Percentiles rank a stretch among this genome's conserved stretches.
These are phyloP conservation scores for Papiliotrema nemorosa DNA, from an alignment of 1,284 basidiomycete species.

Conservation along the genomic window DNA sequence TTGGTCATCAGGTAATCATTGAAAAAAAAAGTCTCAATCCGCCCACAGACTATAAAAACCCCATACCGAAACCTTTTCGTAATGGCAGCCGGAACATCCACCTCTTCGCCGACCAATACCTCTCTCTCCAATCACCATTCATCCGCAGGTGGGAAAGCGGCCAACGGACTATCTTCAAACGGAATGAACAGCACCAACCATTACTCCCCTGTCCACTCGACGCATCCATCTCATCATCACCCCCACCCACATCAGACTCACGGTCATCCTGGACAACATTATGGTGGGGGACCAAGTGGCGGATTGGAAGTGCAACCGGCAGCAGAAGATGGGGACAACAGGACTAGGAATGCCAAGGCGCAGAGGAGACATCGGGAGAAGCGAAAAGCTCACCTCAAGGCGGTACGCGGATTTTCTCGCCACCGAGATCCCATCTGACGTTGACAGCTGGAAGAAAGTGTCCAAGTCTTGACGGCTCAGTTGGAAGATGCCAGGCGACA, in stretches of 20 bases:
- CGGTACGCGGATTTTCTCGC: constrained; percentile 54
- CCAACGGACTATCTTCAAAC: not conserved
- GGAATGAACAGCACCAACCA: not conserved
- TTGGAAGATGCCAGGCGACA: constrained; percentile 43
- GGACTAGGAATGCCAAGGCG: constrained; percentile 72
- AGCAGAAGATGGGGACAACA: constrained; percentile 45
- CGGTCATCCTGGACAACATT: no score
- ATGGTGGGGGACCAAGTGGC: not conserved
- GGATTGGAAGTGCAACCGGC: constrained; percentile 10
- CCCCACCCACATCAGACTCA: no score
- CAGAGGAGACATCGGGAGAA: constrained; percentile 88
- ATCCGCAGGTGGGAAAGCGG: not conserved
- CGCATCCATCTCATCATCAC: no score
- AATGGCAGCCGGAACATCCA: not conserved
- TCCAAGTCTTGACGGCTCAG: constrained; percentile 34
- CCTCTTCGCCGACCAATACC: no score
- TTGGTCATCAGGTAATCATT: no score
- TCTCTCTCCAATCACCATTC: not conserved
- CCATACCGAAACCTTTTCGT: not conserved
- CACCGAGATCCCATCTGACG: not conserved
- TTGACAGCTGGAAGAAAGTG: constrained; percentile 40
- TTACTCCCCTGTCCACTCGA: not conserved
- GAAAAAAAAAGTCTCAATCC: no score
- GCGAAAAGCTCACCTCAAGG: constrained; percentile 86
- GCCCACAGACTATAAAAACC: no score